Conservation (phyloP, 2,329 filamentous ascomycete species). For the Penicillium freii region DNA sequence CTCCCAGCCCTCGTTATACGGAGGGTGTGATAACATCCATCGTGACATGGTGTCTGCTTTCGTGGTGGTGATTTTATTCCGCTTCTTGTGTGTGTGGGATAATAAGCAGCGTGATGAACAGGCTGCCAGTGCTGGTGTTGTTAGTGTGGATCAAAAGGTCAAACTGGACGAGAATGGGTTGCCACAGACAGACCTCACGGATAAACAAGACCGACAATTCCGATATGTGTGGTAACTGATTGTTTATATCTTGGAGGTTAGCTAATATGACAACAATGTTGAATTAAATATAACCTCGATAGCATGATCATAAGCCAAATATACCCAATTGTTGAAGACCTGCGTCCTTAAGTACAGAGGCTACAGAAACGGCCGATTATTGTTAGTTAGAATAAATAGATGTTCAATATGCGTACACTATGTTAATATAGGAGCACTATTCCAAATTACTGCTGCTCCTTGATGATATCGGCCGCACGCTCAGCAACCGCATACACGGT, state of each 20-base stretch:
- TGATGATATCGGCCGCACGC: slow-evolving; percentile 32
- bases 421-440: background rate
- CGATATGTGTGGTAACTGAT: slow-evolving; percentile 8
- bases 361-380: background rate
- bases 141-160: background rate
- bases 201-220: slow-evolving; percentile 14
- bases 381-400: background rate
- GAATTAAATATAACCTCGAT: background rate
- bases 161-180: slow-evolving; percentile 15
- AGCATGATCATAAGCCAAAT: background rate
- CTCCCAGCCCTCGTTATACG: slow-evolving; percentile 44
- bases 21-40: slow-evolving; percentile 48
- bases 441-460: slow-evolving; percentile 7
- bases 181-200: slow-evolving; percentile 13
- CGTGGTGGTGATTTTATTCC: slow-evolving; percentile 14
- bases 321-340: background rate
- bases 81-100: slow-evolving; percentile 14
- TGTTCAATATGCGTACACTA: background rate
- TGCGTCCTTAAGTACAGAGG: background rate
- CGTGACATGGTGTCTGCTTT: slow-evolving; percentile 22
- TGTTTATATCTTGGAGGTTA: background rate
- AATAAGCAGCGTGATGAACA: slow-evolving; percentile 17
- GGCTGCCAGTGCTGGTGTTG: background rate
- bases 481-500: slow-evolving; percentile 35
- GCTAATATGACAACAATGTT: background rate